These are phyloP conservation scores for Rhizophagus prolifer DNA, from an alignment of 192 early-diverging fungal genomes.

Conservation along the genomic window DNA sequence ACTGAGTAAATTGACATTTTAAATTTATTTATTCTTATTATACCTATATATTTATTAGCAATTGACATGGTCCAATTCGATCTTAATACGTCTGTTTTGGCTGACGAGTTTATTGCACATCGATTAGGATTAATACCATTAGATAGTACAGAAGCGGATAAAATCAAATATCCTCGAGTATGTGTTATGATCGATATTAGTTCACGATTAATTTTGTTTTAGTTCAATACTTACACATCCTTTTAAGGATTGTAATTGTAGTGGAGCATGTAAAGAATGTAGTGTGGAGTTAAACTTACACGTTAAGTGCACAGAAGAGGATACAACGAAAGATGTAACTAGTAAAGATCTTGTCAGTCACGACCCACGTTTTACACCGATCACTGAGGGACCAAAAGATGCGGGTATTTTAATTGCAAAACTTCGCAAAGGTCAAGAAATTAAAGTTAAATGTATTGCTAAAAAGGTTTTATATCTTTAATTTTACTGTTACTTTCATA, in stretches of 20 bases:
- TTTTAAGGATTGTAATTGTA: constrained; percentile 68
- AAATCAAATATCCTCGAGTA: constrained; percentile 79
- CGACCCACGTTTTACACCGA: constrained; percentile 69
- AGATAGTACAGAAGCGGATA: constrained; percentile 71
- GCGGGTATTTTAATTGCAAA: constrained; percentile 82
- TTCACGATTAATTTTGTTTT: background rate
- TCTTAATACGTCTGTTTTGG: constrained; percentile 86
- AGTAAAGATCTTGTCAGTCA: constrained; percentile 77
- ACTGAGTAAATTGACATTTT: background rate
- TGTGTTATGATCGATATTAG: constrained; percentile 3
- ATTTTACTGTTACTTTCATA: background rate
- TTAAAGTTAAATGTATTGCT: constrained; percentile 87
- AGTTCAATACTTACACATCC: background rate
- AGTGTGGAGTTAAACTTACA: constrained; percentile 87
- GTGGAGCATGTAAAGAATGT: constrained; percentile 84
- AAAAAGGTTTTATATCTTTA: constrained; percentile 64
- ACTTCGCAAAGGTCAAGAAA: constrained; percentile 89
- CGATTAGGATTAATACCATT: constrained; percentile 93
- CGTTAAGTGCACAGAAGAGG: constrained; percentile 76
- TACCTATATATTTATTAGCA: constrained; percentile 47
- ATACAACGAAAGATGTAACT: constrained; percentile 78
- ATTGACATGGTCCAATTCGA: constrained; percentile 97
- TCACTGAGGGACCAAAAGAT: constrained; percentile 63
- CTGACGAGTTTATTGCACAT: constrained; percentile 96
- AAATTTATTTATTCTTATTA: background rate